Evolutionary conservation across 140 eudicot species (phyloP).

Genomic region (Oenanthe javanica): DNA sequence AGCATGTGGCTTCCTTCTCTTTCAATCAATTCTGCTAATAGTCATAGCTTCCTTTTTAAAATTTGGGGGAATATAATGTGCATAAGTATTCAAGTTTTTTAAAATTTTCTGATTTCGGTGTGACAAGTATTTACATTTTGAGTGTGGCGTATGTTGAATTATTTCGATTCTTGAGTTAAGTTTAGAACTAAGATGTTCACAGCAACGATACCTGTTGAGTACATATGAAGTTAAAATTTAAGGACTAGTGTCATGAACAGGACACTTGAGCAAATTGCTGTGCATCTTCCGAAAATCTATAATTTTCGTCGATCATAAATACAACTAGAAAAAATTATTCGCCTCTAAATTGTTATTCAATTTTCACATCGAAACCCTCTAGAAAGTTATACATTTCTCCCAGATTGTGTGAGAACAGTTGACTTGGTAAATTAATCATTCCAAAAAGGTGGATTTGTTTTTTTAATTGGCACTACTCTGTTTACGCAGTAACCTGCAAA

Average conservation of each 20-base stretch:
- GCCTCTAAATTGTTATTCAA: background rate
- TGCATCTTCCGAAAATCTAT: background rate
- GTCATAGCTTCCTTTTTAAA: background rate
- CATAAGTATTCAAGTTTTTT: too few species aligned
- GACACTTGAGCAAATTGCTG: background rate
- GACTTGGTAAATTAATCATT: background rate
- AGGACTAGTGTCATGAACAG: background rate
- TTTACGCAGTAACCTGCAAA: background rate
- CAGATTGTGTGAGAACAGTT: background rate
- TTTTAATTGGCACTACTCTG: background rate
- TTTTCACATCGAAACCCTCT: background rate
- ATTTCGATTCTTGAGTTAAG: too few species aligned
- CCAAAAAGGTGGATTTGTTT: background rate
- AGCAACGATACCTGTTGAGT: background rate
- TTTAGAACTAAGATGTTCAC: background rate
- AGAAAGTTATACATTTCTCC: background rate
- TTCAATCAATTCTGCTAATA: background rate
- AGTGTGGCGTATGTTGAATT: too few species aligned
- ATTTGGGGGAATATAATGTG: background rate
- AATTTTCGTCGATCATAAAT: too few species aligned
- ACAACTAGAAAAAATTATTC: background rate
- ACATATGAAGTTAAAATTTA: too few species aligned
- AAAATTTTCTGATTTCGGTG: too few species aligned
- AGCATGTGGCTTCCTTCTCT: background rate
- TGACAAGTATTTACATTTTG: too few species aligned